Conservation (phyloP, 768 basidiomycete species). For the Lactarius akahatsu region DNA sequence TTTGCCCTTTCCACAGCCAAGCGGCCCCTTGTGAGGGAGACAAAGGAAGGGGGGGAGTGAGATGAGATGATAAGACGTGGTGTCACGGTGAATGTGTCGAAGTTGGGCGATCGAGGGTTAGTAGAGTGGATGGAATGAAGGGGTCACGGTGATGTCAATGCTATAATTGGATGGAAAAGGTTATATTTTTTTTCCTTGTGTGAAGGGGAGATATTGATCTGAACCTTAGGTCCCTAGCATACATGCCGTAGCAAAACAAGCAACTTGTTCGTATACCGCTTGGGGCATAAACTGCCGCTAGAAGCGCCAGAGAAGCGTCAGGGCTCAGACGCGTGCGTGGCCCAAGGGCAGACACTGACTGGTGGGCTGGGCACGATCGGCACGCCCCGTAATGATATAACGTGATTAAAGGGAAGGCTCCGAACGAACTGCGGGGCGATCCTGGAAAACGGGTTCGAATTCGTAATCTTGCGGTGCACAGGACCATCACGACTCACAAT, state of each 20-base stretch:
- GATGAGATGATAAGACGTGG: not conserved
- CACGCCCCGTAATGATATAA: conserved; percentile 2
- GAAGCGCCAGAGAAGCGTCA: conserved; percentile 3
- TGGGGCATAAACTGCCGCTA: conserved; percentile 21
- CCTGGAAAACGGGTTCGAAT: conserved; percentile 14
- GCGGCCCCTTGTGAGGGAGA: not conserved
- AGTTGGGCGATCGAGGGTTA: not conserved
- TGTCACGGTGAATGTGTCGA: not conserved
- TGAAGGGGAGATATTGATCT: not conserved
- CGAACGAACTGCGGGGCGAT: conserved; percentile 14
- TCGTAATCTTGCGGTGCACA: not conserved
- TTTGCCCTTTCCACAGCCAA: not conserved
- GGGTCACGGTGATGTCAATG: not conserved
- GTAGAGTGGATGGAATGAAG: not conserved
- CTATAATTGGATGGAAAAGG: not conserved
- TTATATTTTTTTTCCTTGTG: not conserved
- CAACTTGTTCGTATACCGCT: conserved; percentile 1
- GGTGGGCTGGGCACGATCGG: not conserved
- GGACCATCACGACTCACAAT: not conserved
- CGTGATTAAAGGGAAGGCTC: not conserved
- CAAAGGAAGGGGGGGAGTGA: not conserved
- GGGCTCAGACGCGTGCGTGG: conserved; percentile 5
- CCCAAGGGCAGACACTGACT: not conserved
- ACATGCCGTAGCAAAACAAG: not conserved
- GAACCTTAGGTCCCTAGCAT: conserved; percentile 15